Base-by-base conservation (phyloP, 2,329 filamentous ascomycete genomes). In the Monilinia fructicola region DNA sequence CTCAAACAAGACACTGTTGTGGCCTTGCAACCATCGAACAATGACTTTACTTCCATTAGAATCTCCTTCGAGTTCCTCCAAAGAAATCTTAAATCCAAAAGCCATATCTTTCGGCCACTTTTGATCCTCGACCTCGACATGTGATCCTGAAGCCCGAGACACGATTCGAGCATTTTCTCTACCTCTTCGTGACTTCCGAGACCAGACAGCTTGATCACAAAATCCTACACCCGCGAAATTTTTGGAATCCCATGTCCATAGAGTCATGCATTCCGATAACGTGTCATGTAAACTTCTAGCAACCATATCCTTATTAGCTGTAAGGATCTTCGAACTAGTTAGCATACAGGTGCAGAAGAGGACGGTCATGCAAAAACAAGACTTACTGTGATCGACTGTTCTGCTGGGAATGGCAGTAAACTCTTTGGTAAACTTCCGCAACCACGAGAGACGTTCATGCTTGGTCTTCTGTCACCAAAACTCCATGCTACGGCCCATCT, bases 401-500 rank as follows among this genome's bases (percentile, higher is more conserved):
- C 78, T 0, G 84, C 83, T 0, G 85, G 79, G 54, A 83, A 83
- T 0, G 85, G 84, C 7, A 87, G 76, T 14, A 82, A 76, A 28
- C 81, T 78, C 70, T 83, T 84, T 3, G 81, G 79, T 11, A 85
- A 78, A 18, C 71, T 74, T 11, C 26, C 54, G 31, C 74, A 64
- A 5, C 69, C 72, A 65, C 76, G 74, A 28, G 82, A 80, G 52
- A 82, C 77, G 53, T 75, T 72, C 66, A 81, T 76, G 5, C 80
- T 76, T 2, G 93, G 92, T 55, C 93, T 82, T 74, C 85, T 80
- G 62, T 85, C 81, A 2, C 81, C 79, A 78, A 92, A 97, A 73
- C 90, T 96, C 95, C 95, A 99, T 0, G 85, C 95, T 3, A 98
- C 79, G 1, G 88, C 92, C 93, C 94, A 98, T 23, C 95, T 82